phyloP scores from a whole-genome alignment of 2,329 filamentous ascomycete species.

The Capronia epimyces region DNA sequence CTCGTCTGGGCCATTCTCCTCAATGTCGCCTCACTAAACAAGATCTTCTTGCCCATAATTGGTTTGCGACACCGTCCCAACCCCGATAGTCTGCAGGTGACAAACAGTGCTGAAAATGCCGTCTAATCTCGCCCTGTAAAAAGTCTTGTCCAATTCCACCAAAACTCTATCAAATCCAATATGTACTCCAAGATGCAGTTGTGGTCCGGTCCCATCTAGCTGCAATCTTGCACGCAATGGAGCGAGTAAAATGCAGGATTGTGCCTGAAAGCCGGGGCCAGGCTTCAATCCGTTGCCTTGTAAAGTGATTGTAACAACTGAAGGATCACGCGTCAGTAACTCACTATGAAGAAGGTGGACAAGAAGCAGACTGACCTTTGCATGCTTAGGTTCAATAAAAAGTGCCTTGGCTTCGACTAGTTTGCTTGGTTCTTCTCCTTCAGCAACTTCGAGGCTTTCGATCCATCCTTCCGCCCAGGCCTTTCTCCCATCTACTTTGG shows the following conservation, averaged over 20 bases:
- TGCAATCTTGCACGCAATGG: no score
- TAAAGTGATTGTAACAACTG: conserved; percentile 28
- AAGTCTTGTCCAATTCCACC: background rate
- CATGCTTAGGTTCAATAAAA: conserved; percentile 82
- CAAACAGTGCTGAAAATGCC: no score
- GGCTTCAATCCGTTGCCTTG: conserved; percentile 5
- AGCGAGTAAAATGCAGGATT: no score
- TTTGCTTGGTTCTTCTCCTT: conserved; percentile 59
- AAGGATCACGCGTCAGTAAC: conserved; percentile 5
- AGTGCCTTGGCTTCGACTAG: conserved; percentile 78
- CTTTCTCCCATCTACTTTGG: conserved; percentile 84
- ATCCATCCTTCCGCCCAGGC: conserved; percentile 87
- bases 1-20: no score
- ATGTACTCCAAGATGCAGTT: background rate
- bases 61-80: no score
- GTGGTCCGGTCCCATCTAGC: no score
- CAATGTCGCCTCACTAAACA: no score
- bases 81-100: no score
- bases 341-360: background rate
- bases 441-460: conserved; percentile 64
- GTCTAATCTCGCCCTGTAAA: no score
- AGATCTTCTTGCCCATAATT: no score
- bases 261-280: no score
- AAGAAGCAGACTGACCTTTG: conserved; percentile 51
- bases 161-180: background rate